phyloP scores from a whole-genome alignment of 1,284 basidiomycete genomes.

The Irpex rosettiformis region DNA sequence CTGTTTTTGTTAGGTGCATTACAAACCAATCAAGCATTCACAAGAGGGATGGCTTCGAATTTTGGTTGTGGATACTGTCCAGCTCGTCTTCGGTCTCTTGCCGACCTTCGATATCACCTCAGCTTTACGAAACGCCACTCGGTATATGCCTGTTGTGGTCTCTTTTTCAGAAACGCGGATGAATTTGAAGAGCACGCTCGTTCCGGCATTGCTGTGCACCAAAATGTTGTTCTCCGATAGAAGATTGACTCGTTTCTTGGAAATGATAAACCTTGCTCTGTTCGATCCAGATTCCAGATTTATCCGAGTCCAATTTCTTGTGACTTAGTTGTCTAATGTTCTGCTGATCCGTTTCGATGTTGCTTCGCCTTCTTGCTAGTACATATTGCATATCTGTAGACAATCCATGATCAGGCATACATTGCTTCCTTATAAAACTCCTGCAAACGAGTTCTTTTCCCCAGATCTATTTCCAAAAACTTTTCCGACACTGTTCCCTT shows the following conservation, averaged over 20 bases:
- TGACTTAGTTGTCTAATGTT: no score
- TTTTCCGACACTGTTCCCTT: no score
- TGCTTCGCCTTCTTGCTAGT: no score
- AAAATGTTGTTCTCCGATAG: not conserved
- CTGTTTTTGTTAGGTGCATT: not conserved
- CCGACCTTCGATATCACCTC: constrained; percentile 36
- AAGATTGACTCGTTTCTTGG: not conserved
- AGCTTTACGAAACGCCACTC: constrained; percentile 29
- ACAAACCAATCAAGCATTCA: constrained; percentile 19
- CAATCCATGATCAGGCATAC: no score
- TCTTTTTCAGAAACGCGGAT: constrained; percentile 34
- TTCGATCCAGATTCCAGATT: no score
- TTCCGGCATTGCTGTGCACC: not conserved
- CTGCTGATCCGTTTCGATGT: no score
- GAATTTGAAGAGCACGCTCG: constrained; percentile 24
- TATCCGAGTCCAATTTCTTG: no score
- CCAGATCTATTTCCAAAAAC: no score
- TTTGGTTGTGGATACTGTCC: constrained; percentile 37
- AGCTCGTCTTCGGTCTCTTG: constrained; percentile 29
- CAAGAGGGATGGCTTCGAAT: constrained; percentile 30
- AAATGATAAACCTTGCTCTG: no score
- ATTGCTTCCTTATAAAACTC: no score
- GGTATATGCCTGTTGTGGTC: constrained; percentile 38
- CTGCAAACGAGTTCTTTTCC: no score
- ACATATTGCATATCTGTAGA: no score